Conservation (phyloP, 2,329 filamentous ascomycete genomes). For the Rhinocladiella mackenziei region DNA sequence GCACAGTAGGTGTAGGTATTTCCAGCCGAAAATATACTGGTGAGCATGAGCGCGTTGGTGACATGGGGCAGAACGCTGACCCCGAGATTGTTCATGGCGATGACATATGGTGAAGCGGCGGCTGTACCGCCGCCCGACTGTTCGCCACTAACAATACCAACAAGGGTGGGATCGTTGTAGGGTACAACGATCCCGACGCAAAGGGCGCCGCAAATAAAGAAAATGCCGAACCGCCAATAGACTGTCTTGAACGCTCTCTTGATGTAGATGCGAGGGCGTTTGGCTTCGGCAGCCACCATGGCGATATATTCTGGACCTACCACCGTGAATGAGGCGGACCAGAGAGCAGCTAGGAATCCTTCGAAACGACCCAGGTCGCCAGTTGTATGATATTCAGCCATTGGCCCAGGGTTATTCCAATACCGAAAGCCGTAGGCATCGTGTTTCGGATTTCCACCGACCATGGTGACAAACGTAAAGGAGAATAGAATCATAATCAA, state of each 20-base stretch:
- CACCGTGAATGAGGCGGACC: slow-evolving; percentile 64
- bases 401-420: slow-evolving; percentile 58
- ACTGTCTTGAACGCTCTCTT: slow-evolving; percentile 69
- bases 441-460: slow-evolving; percentile 69
- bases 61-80: slow-evolving; percentile 62
- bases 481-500: slow-evolving; percentile 42
- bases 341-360: slow-evolving; percentile 62
- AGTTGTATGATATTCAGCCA: slow-evolving; percentile 58
- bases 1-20: slow-evolving; percentile 61
- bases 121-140: slow-evolving; percentile 48
- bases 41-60: slow-evolving; percentile 65
- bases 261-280: slow-evolving; percentile 64
- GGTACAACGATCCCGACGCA: slow-evolving; percentile 66
- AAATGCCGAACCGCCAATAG: slow-evolving; percentile 69
- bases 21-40: slow-evolving; percentile 61
- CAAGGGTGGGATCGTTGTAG: slow-evolving; percentile 59
- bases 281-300: slow-evolving; percentile 61
- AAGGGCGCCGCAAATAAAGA: slow-evolving; percentile 68
- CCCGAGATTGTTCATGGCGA: slow-evolving; percentile 60
- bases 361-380: slow-evolving; percentile 56
- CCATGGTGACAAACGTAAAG: slow-evolving; percentile 75
- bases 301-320: slow-evolving; percentile 62
- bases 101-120: slow-evolving; percentile 63
- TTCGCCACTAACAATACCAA: slow-evolving; percentile 47
- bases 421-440: slow-evolving; percentile 68